These are phyloP conservation scores for Lichtheimia corymbifera DNA, from an alignment of 371 early-diverging fungal genomes.

Conservation along the genomic window DNA sequence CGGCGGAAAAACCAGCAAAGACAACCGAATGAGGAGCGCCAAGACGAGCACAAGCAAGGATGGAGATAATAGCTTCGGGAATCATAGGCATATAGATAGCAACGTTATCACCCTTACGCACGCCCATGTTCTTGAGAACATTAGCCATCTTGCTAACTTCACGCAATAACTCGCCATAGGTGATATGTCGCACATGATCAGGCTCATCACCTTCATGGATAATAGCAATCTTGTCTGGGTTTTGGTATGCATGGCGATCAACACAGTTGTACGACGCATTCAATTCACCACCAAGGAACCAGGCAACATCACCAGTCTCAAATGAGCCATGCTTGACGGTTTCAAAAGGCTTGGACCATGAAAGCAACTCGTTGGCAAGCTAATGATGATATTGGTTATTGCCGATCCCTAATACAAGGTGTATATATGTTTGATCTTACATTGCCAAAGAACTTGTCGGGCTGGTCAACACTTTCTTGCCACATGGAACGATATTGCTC, in stretches of 20 bases:
- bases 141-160: slow-evolving; percentile 86
- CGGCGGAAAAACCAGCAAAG: slow-evolving; percentile 93
- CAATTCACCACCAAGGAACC: slow-evolving; percentile 94
- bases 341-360: slow-evolving; percentile 80
- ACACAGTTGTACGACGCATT: slow-evolving; percentile 97
- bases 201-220: slow-evolving; percentile 93
- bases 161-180: slow-evolving; percentile 82
- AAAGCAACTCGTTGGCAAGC: slow-evolving; percentile 71
- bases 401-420: neutral
- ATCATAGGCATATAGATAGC: slow-evolving; percentile 98
- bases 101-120: slow-evolving; percentile 91
- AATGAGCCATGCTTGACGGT: slow-evolving; percentile 69
- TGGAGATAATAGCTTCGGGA: slow-evolving; percentile 88
- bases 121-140: slow-evolving; percentile 74
- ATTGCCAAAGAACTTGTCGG: slow-evolving; percentile 38
- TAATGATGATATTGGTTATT: slow-evolving; percentile 19
- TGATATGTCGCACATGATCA: slow-evolving; percentile 67
- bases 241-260: slow-evolving; percentile 85
- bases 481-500: slow-evolving; percentile 80
- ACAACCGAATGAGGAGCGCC: slow-evolving; percentile 93
- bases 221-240: slow-evolving; percentile 78
- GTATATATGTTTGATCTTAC: slow-evolving; percentile 6
- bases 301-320: slow-evolving; percentile 78
- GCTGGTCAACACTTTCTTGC: slow-evolving; percentile 77
- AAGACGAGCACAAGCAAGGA: slow-evolving; percentile 94